Base-by-base conservation (phyloP, 2,329 filamentous ascomycete species). In the Calonectria pauciramosa region DNA sequence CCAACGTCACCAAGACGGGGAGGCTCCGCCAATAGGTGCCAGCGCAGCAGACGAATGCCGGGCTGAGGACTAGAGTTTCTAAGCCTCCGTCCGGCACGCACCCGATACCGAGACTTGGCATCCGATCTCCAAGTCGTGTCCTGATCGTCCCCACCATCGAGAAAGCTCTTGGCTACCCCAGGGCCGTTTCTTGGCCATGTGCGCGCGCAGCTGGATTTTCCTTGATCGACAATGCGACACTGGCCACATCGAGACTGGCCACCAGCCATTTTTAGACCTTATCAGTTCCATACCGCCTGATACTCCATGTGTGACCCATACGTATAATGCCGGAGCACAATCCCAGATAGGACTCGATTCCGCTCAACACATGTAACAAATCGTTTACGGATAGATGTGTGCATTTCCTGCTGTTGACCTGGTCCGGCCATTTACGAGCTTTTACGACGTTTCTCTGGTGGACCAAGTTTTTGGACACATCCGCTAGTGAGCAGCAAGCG, bases 121-220 rank as follows among this genome's bases (percentile, higher is more conserved):
- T 65, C 52, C 52, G 28, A 70, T 38, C 54, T 65, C 60, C 30
- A 65, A 23, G 16, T 32, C 38, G 32, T 34, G 18, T 36, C 32
- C 56, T 65, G 49, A 41, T 28, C 13, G 52, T 49, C 68, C 28
- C 68, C 49, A 54, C 49, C 28, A 10, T 26, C 38, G 23, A n/a
- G 16, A 34, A 65, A 49, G 59, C 59, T 56, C 68, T 71, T 71
- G 68, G 68, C 68, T 34, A 65, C 68, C 59, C 68, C 59, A 9
- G 60, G 36, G 36, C 59, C 60, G 49, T 65, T 65, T 47, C 68
- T 71, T 56, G 59, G 68, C 68, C 13, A 54, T 16, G 26, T 44
- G 47, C 32, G 47, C 6, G 26, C 38, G 30, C 36, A 41, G 54
- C 38, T n/a, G 20, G 16, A 70, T 51, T 44, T 64, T 20, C 54